A percentile compares a stretch with the other conserved stretches of the same genome.
phyloP scores from a whole-genome alignment of 257 asterid species.

The Vinca minor region DNA sequence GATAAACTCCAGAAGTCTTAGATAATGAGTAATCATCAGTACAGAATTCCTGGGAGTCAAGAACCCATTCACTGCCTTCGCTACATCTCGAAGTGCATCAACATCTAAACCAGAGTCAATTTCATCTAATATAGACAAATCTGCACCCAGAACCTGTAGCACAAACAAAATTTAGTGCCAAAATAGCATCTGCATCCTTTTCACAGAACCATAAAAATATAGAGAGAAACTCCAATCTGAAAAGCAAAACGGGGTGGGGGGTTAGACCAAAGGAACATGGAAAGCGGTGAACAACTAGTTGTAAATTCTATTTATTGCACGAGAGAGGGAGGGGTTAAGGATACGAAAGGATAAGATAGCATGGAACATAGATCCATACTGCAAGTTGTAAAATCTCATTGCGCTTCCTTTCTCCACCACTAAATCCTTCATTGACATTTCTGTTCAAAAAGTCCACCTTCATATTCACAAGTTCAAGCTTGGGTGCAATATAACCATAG shows the following conservation, averaged over 20 bases:
- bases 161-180: slow-evolving; percentile 14
- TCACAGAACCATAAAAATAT: neutral
- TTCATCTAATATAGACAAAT: slow-evolving; percentile 80
- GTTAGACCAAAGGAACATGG: neutral
- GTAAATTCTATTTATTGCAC: slow-evolving; percentile 1
- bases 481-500: slow-evolving; percentile 72
- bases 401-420: slow-evolving; percentile 99
- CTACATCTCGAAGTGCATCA: slow-evolving; percentile 91
- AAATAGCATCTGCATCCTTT: neutral
- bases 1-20: slow-evolving; percentile 78
- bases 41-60: slow-evolving; percentile 61
- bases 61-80: slow-evolving; percentile 74
- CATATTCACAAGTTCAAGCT: slow-evolving; percentile 86
- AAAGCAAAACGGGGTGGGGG: neutral
- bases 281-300: neutral
- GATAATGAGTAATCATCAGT: slow-evolving; percentile 90
- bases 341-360: slow-evolving; percentile 8
- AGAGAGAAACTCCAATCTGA: neutral
- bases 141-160: slow-evolving; percentile 94
- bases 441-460: slow-evolving; percentile 77
- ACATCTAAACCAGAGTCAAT: slow-evolving; percentile 98
- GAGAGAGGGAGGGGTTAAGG: too few relatives aligned
- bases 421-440: slow-evolving; percentile 97
- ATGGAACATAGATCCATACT: slow-evolving; percentile 33
- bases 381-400: slow-evolving; percentile 95